Evolutionary conservation across 495 filamentous ascomycete species (phyloP).

Genomic region (Neurospora africana): DNA sequence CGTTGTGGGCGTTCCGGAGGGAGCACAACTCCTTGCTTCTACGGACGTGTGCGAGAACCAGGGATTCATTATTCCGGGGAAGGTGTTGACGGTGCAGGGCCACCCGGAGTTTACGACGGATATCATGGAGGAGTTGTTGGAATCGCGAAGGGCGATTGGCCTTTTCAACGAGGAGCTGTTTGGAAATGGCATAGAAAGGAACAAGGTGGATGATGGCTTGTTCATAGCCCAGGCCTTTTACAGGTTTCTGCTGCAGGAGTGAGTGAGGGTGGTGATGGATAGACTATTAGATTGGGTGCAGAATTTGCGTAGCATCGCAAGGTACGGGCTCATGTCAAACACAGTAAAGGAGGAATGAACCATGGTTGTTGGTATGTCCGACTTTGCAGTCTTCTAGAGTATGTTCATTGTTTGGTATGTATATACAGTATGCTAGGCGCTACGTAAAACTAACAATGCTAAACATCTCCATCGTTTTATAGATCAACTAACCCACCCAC

Average conservation of each 20-base stretch:
- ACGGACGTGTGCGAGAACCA: conserved; percentile 64
- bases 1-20: conserved; percentile 52
- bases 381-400: neutral
- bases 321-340: neutral
- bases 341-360: neutral
- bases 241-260: conserved; percentile 55
- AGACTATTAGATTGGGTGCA: neutral
- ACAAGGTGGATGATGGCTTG: conserved; percentile 58
- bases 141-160: conserved; percentile 44
- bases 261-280: neutral
- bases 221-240: conserved; percentile 58
- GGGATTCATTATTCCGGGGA: conserved; percentile 60
- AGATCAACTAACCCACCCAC: neutral
- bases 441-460: neutral
- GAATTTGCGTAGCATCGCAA: neutral
- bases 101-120: conserved; percentile 80
- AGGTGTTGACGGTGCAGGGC: conserved; percentile 73
- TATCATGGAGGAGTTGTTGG: conserved; percentile 62
- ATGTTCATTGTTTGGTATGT: neutral
- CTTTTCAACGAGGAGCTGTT: conserved; percentile 56
- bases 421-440: neutral
- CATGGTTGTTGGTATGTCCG: neutral
- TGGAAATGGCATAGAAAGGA: conserved; percentile 55
- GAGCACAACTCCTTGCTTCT: conserved; percentile 52
- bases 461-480: neutral